phyloP scores from a whole-genome alignment of 2,329 filamentous ascomycete species.

The Epichloe bromicola region DNA sequence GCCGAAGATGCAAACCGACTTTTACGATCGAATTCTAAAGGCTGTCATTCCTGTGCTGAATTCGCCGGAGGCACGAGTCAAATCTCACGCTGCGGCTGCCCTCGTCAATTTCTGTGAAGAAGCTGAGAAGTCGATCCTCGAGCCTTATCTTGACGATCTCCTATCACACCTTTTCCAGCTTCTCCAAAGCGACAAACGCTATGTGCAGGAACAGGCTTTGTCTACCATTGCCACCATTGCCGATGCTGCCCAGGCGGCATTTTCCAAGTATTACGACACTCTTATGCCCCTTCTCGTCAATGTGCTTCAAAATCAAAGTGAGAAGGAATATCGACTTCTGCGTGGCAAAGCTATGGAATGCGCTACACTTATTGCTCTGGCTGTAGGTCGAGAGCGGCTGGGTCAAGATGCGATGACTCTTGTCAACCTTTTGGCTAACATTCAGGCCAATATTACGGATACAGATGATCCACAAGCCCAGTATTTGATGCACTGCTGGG shows the following conservation, averaged over 20 bases:
- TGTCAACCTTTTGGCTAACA: slow-evolving; percentile 76
- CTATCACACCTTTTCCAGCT: slow-evolving; percentile 76
- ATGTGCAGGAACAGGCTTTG: slow-evolving; percentile 92
- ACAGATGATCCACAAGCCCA: slow-evolving; percentile 91
- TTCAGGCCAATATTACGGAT: slow-evolving; percentile 78
- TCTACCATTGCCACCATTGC: slow-evolving; percentile 98
- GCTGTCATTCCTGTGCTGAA: slow-evolving; percentile 88
- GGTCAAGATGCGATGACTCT: slow-evolving; percentile 76
- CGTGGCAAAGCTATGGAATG: slow-evolving; percentile 99
- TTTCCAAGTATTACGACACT: slow-evolving; percentile 88
- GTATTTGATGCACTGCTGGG: slow-evolving; percentile 98
- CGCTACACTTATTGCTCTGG: slow-evolving; percentile 86
- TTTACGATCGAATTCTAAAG: slow-evolving; percentile 74
- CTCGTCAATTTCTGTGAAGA: slow-evolving; percentile 99
- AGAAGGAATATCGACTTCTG: slow-evolving; percentile 83
- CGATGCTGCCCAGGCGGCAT: slow-evolving; percentile 92
- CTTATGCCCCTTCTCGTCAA: slow-evolving; percentile 91
- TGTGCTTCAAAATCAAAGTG: slow-evolving; percentile 77
- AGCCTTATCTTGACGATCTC: slow-evolving; percentile 85
- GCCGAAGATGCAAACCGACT: slow-evolving; percentile 93
- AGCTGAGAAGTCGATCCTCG: slow-evolving; percentile 80
- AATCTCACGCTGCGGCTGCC: slow-evolving; percentile 93
- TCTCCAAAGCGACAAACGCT: slow-evolving; percentile 82
- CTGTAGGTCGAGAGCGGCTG: slow-evolving; percentile 87
- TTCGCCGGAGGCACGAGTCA: slow-evolving; percentile 82